Percentiles rank a stretch among this genome's conserved stretches.
Conservation (phyloP, 2,329 filamentous ascomycete species). For the Elsinoe perseae region DNA sequence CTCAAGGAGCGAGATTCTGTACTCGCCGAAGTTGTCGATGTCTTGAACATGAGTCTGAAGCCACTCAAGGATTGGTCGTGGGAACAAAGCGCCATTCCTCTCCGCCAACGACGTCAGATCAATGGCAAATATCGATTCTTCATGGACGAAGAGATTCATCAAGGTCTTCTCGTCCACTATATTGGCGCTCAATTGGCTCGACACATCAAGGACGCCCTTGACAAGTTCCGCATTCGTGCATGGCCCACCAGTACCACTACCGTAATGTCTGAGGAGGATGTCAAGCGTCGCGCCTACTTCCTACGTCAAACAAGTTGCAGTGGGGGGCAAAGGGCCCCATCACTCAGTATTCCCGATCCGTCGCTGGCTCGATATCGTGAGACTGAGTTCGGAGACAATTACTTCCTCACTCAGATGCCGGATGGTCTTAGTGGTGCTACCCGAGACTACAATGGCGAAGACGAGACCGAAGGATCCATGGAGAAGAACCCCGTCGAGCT, state of each 20-base stretch:
- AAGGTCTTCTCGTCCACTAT: constrained; percentile 49
- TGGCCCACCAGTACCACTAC: constrained; percentile 34
- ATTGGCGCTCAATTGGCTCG: constrained; percentile 47
- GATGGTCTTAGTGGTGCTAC: constrained; percentile 32
- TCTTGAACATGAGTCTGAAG: constrained; percentile 49
- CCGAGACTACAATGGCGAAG: constrained; percentile 32
- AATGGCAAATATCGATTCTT: constrained; percentile 38
- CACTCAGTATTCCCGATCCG: not conserved
- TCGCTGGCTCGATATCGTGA: constrained; percentile 27
- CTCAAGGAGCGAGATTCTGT: constrained; percentile 44
- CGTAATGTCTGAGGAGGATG: constrained; percentile 32
- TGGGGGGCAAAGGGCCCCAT: not conserved
- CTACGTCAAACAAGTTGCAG: constrained; percentile 24
- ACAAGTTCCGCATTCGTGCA: constrained; percentile 32
- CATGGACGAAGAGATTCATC: constrained; percentile 52
- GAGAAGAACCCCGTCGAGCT: constrained; percentile 39
- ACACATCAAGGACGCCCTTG: constrained; percentile 39
- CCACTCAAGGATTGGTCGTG: constrained; percentile 48
- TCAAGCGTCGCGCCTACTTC: constrained; percentile 40
- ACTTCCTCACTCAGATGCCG: constrained; percentile 52
- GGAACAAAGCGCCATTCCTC: constrained; percentile 37
- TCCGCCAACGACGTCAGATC: constrained; percentile 38
- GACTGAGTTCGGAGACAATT: constrained; percentile 36
- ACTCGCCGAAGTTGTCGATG: constrained; percentile 47
- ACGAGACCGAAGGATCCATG: constrained; percentile 31